Conservation (phyloP, 768 basidiomycete genomes). For the Candolleomyces eurysporus region DNA sequence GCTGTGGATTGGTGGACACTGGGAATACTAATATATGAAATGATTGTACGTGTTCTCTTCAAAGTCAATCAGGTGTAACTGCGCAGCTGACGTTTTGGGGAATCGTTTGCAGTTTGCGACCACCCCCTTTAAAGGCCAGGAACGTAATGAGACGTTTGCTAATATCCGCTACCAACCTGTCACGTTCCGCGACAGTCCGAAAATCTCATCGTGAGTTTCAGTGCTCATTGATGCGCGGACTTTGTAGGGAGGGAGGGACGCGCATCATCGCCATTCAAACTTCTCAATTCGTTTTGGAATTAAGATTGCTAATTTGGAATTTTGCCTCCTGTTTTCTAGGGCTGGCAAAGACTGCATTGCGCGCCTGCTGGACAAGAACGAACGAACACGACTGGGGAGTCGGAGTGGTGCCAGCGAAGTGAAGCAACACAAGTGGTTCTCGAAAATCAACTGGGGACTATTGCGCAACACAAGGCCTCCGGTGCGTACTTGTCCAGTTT, state of each 20-base stretch:
- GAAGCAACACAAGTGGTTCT: constrained; percentile 98
- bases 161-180: constrained; percentile 90
- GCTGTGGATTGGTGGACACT: constrained; percentile 99
- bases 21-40: constrained; percentile 97
- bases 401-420: constrained; percentile 96
- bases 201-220: constrained; percentile 46
- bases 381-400: constrained; percentile 84
- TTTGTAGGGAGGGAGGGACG: constrained; percentile 24
- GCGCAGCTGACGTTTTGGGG: constrained; percentile 31
- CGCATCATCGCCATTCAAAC: constrained; percentile 17
- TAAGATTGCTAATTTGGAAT: constrained; percentile 22
- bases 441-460: constrained; percentile 94
- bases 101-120: constrained; percentile 76
- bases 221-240: constrained; percentile 23
- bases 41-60: constrained; percentile 75
- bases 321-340: constrained; percentile 38
- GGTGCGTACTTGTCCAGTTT: constrained; percentile 47
- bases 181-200: constrained; percentile 82
- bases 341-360: constrained; percentile 85
- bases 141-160: constrained; percentile 93
- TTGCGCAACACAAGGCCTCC: constrained; percentile 91
- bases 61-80: constrained; percentile 33
- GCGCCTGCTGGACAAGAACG: constrained; percentile 90
- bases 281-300: constrained; percentile 19
- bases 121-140: constrained; percentile 96